Evolutionary conservation across 768 basidiomycete species (phyloP).

Genomic region (Mrakia frigida): DNA sequence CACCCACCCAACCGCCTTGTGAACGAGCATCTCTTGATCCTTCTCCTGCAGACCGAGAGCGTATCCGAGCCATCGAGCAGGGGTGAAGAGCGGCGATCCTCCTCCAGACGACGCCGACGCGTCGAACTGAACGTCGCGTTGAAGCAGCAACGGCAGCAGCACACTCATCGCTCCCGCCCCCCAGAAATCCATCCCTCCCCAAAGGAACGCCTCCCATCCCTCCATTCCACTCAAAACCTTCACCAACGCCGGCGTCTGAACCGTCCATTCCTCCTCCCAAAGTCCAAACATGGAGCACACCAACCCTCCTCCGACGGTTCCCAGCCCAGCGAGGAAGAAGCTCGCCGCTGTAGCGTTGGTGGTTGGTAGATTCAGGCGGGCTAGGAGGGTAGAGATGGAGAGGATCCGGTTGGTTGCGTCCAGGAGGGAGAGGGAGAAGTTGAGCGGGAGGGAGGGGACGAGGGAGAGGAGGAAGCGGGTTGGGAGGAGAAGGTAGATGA

Average conservation of each 20-base stretch:
- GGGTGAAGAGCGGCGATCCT: too few species aligned
- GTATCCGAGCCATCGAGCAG: background rate
- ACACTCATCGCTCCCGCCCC: background rate
- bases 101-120: background rate
- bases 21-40: background rate
- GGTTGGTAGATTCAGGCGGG: background rate
- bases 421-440: background rate
- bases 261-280: constrained; percentile 6
- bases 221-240: background rate
- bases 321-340: background rate
- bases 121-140: background rate
- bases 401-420: background rate
- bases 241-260: background rate
- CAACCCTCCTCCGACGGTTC: background rate
- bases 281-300: background rate
- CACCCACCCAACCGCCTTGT: too few species aligned
- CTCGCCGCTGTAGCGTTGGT: background rate
- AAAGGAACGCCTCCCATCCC: background rate
- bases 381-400: background rate
- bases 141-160: background rate
- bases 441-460: background rate
- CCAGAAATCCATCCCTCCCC: constrained; percentile 14
- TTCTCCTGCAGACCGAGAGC: background rate
- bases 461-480: background rate
- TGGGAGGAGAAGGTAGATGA: background rate